Percentiles rank a stretch among this genome's conserved stretches.
These are phyloP conservation scores for Rhodotorula kratochvilovae DNA, from an alignment of 768 basidiomycete genomes.

Conservation along the genomic window DNA sequence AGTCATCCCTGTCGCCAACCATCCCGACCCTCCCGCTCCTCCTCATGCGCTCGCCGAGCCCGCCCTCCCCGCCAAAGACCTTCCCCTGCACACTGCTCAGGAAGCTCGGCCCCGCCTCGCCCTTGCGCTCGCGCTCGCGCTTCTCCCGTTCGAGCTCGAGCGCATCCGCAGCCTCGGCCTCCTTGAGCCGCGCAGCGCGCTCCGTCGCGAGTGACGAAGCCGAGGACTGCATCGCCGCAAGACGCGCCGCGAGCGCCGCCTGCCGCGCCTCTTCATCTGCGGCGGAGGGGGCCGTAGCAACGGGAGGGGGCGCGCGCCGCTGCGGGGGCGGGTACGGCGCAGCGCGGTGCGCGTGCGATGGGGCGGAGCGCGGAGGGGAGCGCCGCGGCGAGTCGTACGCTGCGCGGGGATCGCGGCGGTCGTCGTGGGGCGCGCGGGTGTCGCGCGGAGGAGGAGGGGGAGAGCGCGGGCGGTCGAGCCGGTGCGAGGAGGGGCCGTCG, in stretches of 20 bases:
- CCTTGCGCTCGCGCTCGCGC: slow-evolving; percentile 61
- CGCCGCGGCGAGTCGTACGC: slow-evolving; percentile 46
- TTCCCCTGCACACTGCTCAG: slow-evolving; percentile 76
- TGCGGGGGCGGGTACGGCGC: neutral
- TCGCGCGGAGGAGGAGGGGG: neutral
- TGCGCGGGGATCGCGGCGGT: slow-evolving; percentile 15
- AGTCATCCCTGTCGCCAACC: slow-evolving; percentile 41
- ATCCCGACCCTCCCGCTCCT: slow-evolving; percentile 47
- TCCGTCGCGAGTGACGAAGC: slow-evolving; percentile 72
- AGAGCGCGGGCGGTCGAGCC: neutral
- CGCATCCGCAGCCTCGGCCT: slow-evolving; percentile 69
- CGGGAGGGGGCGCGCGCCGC: slow-evolving; percentile 36
- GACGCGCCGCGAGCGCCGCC: slow-evolving; percentile 70
- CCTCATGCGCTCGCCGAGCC: slow-evolving; percentile 45
- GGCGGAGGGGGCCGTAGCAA: neutral
- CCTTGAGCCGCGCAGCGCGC: slow-evolving; percentile 66
- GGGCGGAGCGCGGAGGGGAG: neutral
- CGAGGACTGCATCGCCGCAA: slow-evolving; percentile 80
- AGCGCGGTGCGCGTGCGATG: too few species aligned
- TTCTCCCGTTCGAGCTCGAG: slow-evolving; percentile 59
- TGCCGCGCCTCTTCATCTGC: slow-evolving; percentile 39
- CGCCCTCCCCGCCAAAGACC: slow-evolving; percentile 55
- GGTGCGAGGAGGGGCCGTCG: slow-evolving; percentile 33
- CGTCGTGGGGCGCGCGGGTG: neutral
- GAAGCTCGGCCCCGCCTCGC: slow-evolving; percentile 62